Percentiles rank a stretch among this genome's conserved stretches.
Evolutionary conservation across 2,329 filamentous ascomycete species (phyloP).

Genomic region (Xylariaceae sp.): DNA sequence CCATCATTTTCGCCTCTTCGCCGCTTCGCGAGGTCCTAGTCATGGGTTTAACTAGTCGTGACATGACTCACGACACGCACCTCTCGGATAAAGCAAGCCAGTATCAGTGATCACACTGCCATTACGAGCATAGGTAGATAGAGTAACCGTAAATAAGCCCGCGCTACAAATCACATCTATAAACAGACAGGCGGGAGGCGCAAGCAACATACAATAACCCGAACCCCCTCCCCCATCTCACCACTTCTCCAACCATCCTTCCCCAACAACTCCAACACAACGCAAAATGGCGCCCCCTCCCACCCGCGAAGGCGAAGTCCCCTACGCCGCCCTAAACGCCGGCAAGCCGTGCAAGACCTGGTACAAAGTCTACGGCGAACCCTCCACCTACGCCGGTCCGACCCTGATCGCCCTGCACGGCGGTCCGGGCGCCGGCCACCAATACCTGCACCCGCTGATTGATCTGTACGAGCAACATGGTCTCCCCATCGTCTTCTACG

Average conservation of each 20-base stretch:
- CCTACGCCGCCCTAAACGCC: not conserved
- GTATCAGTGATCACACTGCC: no score
- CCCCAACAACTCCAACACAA: not conserved
- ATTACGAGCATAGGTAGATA: no score
- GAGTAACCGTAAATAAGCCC: no score
- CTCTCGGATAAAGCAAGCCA: no score
- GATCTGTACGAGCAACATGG: conserved; percentile 36
- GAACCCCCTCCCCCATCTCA: not conserved
- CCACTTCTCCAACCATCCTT: no score
- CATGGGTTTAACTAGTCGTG: no score
- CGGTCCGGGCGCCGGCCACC: conserved; percentile 42
- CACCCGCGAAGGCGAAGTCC: not conserved
- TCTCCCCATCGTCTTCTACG: conserved; percentile 40
- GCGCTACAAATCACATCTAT: no score
- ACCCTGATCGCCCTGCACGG: conserved; percentile 20
- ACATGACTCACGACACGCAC: no score
- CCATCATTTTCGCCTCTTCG: no score
- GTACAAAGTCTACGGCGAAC: conserved; percentile 14
- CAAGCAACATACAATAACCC: no score
- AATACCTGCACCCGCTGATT: conserved; percentile 57
- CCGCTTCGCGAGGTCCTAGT: no score
- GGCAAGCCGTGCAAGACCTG: conserved; percentile 10
- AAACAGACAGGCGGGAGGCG: no score
- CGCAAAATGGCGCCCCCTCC: not conserved
- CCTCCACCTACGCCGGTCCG: conserved; percentile 28